phyloP scores from a whole-genome alignment of 2,329 filamentous ascomycete species.

The Ascochyta pisi region DNA sequence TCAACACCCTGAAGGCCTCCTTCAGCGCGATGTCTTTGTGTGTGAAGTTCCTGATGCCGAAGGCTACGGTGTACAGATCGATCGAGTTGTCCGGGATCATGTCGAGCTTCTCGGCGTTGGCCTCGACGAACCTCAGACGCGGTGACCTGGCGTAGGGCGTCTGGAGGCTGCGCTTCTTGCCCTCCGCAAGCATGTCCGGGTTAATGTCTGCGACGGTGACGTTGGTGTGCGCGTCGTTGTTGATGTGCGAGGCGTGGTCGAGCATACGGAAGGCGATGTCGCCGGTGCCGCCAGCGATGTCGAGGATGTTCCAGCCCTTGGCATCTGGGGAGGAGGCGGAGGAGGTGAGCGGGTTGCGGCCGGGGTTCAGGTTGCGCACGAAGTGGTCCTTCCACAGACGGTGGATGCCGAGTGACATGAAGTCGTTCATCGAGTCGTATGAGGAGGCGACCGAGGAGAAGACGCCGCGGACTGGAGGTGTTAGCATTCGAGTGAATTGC shows the following conservation, averaged over 20 bases:
- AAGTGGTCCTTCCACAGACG: slow-evolving; percentile 98
- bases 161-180: slow-evolving; percentile 74
- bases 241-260: slow-evolving; percentile 81
- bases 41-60: slow-evolving; percentile 97
- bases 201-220: slow-evolving; percentile 98
- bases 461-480: slow-evolving; percentile 73
- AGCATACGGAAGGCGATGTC: slow-evolving; percentile 98
- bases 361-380: slow-evolving; percentile 88
- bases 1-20: slow-evolving; percentile 87
- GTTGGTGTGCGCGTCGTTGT: slow-evolving; percentile 78
- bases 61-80: slow-evolving; percentile 96
- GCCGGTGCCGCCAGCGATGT: slow-evolving; percentile 95
- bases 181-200: slow-evolving; percentile 89
- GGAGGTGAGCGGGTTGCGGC: slow-evolving; percentile 57
- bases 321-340: slow-evolving; percentile 7
- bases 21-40: slow-evolving; percentile 82
- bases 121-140: slow-evolving; percentile 78
- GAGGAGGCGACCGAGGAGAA: slow-evolving; percentile 94
- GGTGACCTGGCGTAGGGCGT: slow-evolving; percentile 65
- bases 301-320: slow-evolving; percentile 77
- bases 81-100: slow-evolving; percentile 73
- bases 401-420: slow-evolving; percentile 98
- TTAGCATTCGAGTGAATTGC: slow-evolving; percentile 3
- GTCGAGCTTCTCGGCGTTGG: slow-evolving; percentile 81
- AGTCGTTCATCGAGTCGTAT: slow-evolving; percentile 98